Evolutionary conservation across 140 eudicot genomes (phyloP), one percentile per base, ranked within the genome.

Genomic region (Erigeron philadelphicus): DNA sequence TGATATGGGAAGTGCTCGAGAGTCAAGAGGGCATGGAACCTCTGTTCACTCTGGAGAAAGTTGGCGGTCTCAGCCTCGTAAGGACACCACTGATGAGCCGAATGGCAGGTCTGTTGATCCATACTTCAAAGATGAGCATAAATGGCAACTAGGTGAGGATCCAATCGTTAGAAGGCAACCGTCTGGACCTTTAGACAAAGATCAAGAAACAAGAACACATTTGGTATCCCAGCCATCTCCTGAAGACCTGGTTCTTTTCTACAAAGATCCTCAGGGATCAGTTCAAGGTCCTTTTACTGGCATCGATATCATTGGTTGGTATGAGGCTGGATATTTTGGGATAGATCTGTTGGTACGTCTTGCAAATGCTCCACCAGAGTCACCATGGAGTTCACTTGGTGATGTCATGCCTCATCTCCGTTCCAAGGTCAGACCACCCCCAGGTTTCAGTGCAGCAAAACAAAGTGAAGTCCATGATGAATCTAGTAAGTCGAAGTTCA

Each of bases 351-450:
- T 58, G 48, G 98, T 93, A 40, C 96, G 95, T 8, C 67, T 85
- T 58, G 94, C 88, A 38, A 84, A 76, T 81, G 88, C 95, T 40
- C 95, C 96, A 50, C 77, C 66, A 7, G 90, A 89, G 46, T 77
- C 82, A 0, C 95, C 95, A 16, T 93, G 87, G 76, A 68, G 68
- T 25, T 61, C 65, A 59, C 96, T 93, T 66, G 98, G 98, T 67
- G 98, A 93, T 80, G 98, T 89, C 55, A 93, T 93, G 98, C 98
- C 98, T 49, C 98, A 93, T 45, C 80, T 93, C 61, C 88, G 90
- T 49, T 92, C 96, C 31, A 93, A 93, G 71, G 90, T 80, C 66
- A 79, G 93, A 23, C 87, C 98, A 12, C 98, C 98, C 47, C 98
- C 98, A 68, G 98, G 98, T 38, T 93, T 93, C 58, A 72, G 59